Conservation (phyloP, 1,284 basidiomycete species). For the Cutaneotrichosporon dermatis region DNA sequence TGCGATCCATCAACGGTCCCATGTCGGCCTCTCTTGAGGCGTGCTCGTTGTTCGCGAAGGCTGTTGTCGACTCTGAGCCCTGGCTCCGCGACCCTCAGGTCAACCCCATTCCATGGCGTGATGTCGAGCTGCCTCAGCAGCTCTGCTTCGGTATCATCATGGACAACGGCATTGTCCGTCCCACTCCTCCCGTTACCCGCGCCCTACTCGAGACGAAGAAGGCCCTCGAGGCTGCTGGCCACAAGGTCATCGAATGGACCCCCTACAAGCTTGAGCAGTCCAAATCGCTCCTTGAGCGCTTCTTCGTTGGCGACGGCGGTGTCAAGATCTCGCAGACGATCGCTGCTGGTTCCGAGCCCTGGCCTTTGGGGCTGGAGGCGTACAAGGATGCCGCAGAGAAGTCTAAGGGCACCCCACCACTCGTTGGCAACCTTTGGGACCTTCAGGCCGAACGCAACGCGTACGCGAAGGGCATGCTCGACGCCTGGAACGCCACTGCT, state of each 20-base stretch:
- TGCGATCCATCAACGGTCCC: constrained; percentile 69
- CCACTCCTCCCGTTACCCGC: constrained; percentile 65
- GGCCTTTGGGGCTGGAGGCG: constrained; percentile 25
- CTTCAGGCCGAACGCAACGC: constrained; percentile 28
- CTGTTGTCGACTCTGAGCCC: constrained; percentile 53
- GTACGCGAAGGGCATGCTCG: constrained; percentile 30
- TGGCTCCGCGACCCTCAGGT: constrained; percentile 67
- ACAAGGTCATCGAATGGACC: constrained; percentile 54
- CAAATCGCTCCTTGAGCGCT: constrained; percentile 23
- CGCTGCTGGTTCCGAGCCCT: constrained; percentile 28
- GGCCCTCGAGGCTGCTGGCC: constrained; percentile 62
- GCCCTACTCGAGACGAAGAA: constrained; percentile 59
- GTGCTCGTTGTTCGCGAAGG: constrained; percentile 58
- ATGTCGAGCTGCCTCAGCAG: constrained; percentile 59
- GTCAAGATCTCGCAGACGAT: constrained; percentile 33
- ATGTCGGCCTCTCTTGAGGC: constrained; percentile 58
- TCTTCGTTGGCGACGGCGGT: constrained; percentile 41
- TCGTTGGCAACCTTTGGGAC: constrained; percentile 33
- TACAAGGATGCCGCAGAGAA: constrained; percentile 24
- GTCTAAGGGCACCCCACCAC: constrained; percentile 12
- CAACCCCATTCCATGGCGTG: constrained; percentile 62
- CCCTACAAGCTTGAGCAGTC: constrained; percentile 23
- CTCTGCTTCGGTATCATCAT: constrained; percentile 54
- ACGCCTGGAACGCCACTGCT: constrained; percentile 31
- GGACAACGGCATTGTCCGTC: constrained; percentile 60